phyloP scores from a whole-genome alignment of 2,329 filamentous ascomycete genomes.

The Calcarisporium arbuscula region DNA sequence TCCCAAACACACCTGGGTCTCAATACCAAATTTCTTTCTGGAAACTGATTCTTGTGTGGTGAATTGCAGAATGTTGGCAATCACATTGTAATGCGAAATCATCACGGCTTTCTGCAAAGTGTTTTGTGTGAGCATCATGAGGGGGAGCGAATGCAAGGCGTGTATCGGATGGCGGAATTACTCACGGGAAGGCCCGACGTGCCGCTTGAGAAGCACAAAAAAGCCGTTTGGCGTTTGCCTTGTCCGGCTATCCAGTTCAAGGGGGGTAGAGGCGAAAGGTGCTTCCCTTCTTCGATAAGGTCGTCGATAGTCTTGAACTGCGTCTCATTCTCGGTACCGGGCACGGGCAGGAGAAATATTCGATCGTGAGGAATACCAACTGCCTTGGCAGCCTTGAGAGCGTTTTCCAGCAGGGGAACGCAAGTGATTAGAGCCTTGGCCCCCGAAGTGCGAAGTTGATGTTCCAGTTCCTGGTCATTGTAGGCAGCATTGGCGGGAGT shows the following conservation, averaged over 20 bases:
- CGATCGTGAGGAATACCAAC: conserved; percentile 56
- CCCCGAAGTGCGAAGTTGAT: conserved; percentile 64
- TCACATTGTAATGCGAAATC: conserved; percentile 75
- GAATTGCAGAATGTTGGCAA: conserved; percentile 66
- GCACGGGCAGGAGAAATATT: conserved; percentile 64
- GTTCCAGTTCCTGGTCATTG: conserved; percentile 60
- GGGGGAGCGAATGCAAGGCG: background rate
- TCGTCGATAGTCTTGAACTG: conserved; percentile 61
- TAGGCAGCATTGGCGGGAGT: conserved; percentile 73
- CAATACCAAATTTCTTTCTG: conserved; percentile 29
- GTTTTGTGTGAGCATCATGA: conserved; percentile 5
- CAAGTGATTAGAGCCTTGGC: conserved; percentile 70
- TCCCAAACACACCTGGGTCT: conserved; percentile 49
- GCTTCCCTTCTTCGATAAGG: conserved; percentile 54
- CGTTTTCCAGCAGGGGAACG: conserved; percentile 55
- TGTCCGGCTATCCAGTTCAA: conserved; percentile 59
- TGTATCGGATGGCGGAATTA: background rate
- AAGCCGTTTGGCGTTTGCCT: conserved; percentile 62
- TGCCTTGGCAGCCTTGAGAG: conserved; percentile 57
- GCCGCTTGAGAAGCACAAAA: conserved; percentile 74
- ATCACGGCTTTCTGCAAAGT: conserved; percentile 66
- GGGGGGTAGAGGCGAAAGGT: conserved; percentile 45
- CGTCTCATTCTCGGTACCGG: conserved; percentile 44
- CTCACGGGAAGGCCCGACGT: conserved; percentile 70
- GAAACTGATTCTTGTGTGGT: conserved; percentile 33